Evolutionary conservation across 441 rosid species (phyloP), one percentile per base, ranked within the genome.

Genomic region (Melastoma candidum): DNA sequence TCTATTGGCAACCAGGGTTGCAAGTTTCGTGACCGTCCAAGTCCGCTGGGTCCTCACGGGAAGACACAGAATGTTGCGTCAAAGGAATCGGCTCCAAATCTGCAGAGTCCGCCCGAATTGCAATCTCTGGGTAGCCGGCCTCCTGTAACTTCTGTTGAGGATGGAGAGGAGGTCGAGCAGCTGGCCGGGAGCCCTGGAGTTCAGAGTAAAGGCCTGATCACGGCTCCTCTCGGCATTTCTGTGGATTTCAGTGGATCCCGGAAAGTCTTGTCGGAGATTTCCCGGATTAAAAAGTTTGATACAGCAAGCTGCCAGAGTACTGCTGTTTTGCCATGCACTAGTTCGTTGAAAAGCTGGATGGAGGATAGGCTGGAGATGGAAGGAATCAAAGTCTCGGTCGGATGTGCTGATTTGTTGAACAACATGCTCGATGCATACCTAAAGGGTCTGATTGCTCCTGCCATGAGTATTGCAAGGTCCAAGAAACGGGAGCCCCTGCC

Each of bases 111-210:
- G 47, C 75, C 93, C 2, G 95, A 87, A 54, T 59, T 90, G 76
- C 70, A 71, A 59, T 87, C 98, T 12, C 71, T 79, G 1, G 95
- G 95, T 11, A 87, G 95, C 66, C 74, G 87, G 54, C 78, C 92
- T 53, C 86, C 77, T 0, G 49, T 6, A 29, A 77, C 69, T 11
- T 90, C 96, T 3, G 88, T 80, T 22, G 98, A 92, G 70, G 98
- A 88, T 7, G 98, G 96, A 7, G 96, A 93, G 71, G 98, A 73
- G 56, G 98, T 87, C 49, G 95, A 87, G 65, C 95, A 90, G 72
- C 60, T 68, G 57, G 70, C 86, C 1, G 84, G 64, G 48, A 83
- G 83, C 68, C 88, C 90, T 1, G 73, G 85, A 17, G 72, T 83
- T 55, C 90, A 80, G 66, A 85, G 92, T 36, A 77, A 81, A 74